These are phyloP conservation scores for Zymoseptoria tritici DNA, from an alignment of 2,329 filamentous ascomycete genomes.

Conservation along the genomic window DNA sequence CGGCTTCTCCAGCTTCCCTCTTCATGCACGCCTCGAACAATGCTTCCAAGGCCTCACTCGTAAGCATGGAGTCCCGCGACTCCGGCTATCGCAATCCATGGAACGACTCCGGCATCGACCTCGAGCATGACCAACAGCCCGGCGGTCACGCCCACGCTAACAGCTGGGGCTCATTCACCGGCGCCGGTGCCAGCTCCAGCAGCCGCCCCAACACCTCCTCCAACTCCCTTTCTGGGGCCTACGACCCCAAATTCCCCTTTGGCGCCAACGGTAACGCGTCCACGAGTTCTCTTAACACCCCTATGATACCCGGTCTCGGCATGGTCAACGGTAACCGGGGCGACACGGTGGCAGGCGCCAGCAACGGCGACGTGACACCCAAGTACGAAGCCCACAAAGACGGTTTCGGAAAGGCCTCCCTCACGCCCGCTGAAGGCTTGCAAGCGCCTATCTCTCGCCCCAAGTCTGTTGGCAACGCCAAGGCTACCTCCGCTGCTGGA, in stretches of 20 bases:
- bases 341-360: slow-evolving; percentile 12
- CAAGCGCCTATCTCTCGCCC: slow-evolving; percentile 17
- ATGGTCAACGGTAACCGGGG: slow-evolving; percentile 19
- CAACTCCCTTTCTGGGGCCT: slow-evolving; percentile 54
- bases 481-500: slow-evolving; percentile 1
- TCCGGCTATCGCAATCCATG: slow-evolving; percentile 95
- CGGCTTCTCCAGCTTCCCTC: slow-evolving; percentile 62
- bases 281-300: slow-evolving; percentile 32
- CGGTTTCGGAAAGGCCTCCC: slow-evolving; percentile 17
- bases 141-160: slow-evolving; percentile 34
- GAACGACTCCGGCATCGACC: slow-evolving; percentile 95
- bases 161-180: slow-evolving; percentile 36
- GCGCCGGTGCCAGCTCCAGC: slow-evolving; percentile 37
- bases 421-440: slow-evolving; percentile 12
- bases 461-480: background rate
- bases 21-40: slow-evolving; percentile 83
- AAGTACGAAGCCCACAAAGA: slow-evolving; percentile 25
- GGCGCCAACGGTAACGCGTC: slow-evolving; percentile 39
- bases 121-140: slow-evolving; percentile 64
- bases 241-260: slow-evolving; percentile 60
- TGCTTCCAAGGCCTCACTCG: slow-evolving; percentile 90
- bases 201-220: slow-evolving; percentile 58
- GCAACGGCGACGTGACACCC: slow-evolving; percentile 30
- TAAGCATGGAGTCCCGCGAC: slow-evolving; percentile 90
- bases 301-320: slow-evolving; percentile 33